Conservation (phyloP, 768 basidiomycete species). For the Boletus huronensis region DNA sequence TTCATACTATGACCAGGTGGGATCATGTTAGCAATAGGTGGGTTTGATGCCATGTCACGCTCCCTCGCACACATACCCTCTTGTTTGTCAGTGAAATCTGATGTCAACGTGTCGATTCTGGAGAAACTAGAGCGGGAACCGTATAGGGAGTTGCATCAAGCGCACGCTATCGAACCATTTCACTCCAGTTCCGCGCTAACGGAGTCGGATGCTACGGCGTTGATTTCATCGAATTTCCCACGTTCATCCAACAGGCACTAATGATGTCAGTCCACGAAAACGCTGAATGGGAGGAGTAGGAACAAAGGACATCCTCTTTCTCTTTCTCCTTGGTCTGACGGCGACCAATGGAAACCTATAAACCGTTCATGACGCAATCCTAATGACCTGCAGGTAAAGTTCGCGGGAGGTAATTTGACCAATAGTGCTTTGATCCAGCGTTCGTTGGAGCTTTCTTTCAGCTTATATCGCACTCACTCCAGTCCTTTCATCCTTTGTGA, state of each 20-base stretch:
- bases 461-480: neutral
- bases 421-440: neutral
- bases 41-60: too few species aligned
- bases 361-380: slow-evolving; percentile 10
- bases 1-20: neutral
- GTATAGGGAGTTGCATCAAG: neutral
- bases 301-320: slow-evolving; percentile 22
- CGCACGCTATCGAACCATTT: neutral
- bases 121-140: neutral
- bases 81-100: neutral
- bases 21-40: neutral
- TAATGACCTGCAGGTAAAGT: neutral
- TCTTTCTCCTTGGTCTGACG: neutral
- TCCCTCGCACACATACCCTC: neutral
- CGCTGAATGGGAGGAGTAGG: neutral
- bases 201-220: too few species aligned
- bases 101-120: neutral
- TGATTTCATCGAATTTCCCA: slow-evolving; percentile 8
- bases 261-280: slow-evolving; percentile 9
- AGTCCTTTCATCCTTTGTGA: slow-evolving; percentile 25
- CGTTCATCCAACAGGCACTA: slow-evolving; percentile 1
- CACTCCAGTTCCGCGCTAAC: too few species aligned
- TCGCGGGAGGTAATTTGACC: neutral
- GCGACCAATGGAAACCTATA: neutral
- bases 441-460: slow-evolving; percentile 20